Base-by-base conservation (phyloP, 441 rosid species). In the Adansonia rubrostipa region DNA sequence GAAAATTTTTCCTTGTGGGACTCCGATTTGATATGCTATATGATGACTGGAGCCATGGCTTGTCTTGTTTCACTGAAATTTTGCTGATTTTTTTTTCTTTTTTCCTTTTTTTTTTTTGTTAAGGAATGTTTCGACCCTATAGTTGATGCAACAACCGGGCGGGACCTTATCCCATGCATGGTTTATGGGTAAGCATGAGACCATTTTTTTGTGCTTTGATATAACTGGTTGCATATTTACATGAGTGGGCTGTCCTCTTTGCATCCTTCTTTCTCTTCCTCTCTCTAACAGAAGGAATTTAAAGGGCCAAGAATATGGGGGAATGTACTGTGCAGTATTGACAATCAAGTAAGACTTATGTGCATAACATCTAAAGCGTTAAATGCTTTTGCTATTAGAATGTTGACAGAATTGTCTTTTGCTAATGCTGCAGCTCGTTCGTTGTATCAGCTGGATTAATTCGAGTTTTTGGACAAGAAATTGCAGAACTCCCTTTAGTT, bases 91-190 rank as follows among this genome's bases (percentile, higher is more conserved):
- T 36, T 36, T 36, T 36, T 28, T 28, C 36, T 28, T 28, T 28
- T 28, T 28, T 28, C 36, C 36, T 28, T 28, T 8, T 5, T 42
- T 15, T 2, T n/a, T n/a, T n/a, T 8, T 10, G 5, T 53, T 4
- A 54, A 88, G 91, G 91, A 85, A 64, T 83, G 89, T 77, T 88
- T 88, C 53, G 84, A 88, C 70, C 91, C 91, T 63, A 88, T 88
- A 70, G 85, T 85, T 83, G 91, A 88, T 80, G 73, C 80, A 77
- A 51, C 70, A 9, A 86, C 87, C 3, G 87, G 85, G 65, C 85
- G 87, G 47, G 89, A 88, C 79, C 89, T 88, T 56, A 88, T 88
- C 65, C 91, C 89, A 66, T 85, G 87, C 78, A 85, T 86, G 89
- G 91, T 88, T 76, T 88, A 88, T 80, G 91, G 89, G 91, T 86